Base-by-base conservation (phyloP, 2,329 filamentous ascomycete genomes). In the Colletotrichum karsti region DNA sequence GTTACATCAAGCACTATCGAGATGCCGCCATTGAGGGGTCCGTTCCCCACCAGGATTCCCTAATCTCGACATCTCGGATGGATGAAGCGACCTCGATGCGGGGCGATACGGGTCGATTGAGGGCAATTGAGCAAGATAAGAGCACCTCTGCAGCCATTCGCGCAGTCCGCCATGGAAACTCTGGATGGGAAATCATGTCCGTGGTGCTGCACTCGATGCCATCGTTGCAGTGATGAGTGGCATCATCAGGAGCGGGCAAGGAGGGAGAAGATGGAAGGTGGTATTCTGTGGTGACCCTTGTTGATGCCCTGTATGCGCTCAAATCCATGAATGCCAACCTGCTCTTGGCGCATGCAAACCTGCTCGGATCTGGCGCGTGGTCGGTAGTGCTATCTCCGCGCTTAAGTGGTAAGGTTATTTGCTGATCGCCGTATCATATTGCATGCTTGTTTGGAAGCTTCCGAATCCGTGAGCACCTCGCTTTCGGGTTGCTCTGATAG, bases 111-210 rank as follows among this genome's bases (percentile, higher is more conserved):
- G 13, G 44, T 9, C 13, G 7, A 24, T 7, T 39, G 64, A 67
- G 64, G 37, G 51, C 37, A 20, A 64, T 67, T 67, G 59, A 64
- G 64, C 64, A 67, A 67, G 59, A 67, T 67, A 58, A 39, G 22
- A 30, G n/a, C 13, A 15, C 5, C 39, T 7, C 57, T n/a, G n/a
- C n/a, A n/a, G n/a, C n/a, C n/a, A n/a, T n/a, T n/a, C n/a, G n/a
- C n/a, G n/a, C n/a, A n/a, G n/a, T n/a, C 10, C 10, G 35, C 28
- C 26, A 13, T 5, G 20, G 18, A 10, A 30, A 4, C 10, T 8
- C 1, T 35, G 8, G 1, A 46, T 26, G n/a, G 33, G 30, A 24
- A 50, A 20, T 4, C 1, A 5, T 9, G 20, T 30, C 18, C 58
- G 28, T 41, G 26, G n/a, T 12, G 39, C 50, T 13, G 57, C 58